Percentiles rank a stretch among this genome's conserved stretches.
Conservation (phyloP, 2,329 filamentous ascomycete genomes). For the Penicillium thymicola region DNA sequence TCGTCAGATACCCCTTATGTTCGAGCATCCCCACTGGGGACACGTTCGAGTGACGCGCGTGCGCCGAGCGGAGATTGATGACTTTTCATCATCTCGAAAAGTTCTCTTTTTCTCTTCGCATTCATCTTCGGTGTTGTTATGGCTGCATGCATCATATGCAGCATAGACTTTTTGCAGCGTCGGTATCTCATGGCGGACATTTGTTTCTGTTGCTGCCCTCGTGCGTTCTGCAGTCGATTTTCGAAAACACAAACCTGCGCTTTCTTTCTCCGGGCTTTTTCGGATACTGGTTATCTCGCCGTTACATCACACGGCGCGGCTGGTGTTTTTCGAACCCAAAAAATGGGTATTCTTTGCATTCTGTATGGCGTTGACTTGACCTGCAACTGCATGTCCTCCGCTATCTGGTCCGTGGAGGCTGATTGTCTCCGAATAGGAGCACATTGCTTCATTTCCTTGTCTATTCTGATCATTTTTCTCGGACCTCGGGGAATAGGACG, state of each 20-base stretch:
- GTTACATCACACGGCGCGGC: not conserved
- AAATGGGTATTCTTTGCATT: slow-evolving; percentile 39
- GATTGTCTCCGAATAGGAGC: slow-evolving; percentile 27
- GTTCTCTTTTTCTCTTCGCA: slow-evolving; percentile 38
- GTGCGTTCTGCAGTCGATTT: slow-evolving; percentile 25
- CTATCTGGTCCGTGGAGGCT: slow-evolving; percentile 33
- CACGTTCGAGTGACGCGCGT: slow-evolving; percentile 37
- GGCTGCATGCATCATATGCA: slow-evolving; percentile 41
- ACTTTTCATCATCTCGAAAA: slow-evolving; percentile 37
- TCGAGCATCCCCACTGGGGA: slow-evolving; percentile 39
- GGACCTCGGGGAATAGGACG: slow-evolving; percentile 37
- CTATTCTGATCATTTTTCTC: slow-evolving; percentile 28
- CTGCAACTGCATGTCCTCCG: slow-evolving; percentile 34
- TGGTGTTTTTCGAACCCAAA: slow-evolving; percentile 13
- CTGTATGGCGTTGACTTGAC: slow-evolving; percentile 43
- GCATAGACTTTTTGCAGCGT: slow-evolving; percentile 42
- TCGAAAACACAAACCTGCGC: slow-evolving; percentile 17
- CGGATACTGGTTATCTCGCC: not conserved
- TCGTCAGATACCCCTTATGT: slow-evolving; percentile 48
- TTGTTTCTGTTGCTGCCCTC: slow-evolving; percentile 25
- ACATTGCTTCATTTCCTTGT: slow-evolving; percentile 25
- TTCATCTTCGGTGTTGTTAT: slow-evolving; percentile 39
- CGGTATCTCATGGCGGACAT: slow-evolving; percentile 41
- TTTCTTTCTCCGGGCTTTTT: slow-evolving; percentile 29
- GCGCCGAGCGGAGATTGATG: slow-evolving; percentile 39